Evolutionary conservation across 495 filamentous ascomycete species (phyloP).

Genomic region (Penicillium antarcticum): DNA sequence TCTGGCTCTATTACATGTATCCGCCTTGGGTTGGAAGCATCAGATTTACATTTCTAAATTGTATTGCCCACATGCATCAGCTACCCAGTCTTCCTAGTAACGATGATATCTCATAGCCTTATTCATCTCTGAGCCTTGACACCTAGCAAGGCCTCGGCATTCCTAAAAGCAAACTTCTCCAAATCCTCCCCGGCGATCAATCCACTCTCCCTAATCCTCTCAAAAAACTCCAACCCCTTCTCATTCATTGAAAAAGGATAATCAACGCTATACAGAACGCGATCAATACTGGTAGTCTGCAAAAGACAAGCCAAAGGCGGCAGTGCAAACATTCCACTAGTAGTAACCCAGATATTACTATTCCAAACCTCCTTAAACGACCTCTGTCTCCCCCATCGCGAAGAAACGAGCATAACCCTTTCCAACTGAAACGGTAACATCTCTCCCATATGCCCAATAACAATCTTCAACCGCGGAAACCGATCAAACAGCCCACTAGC

Average conservation of each 20-base stretch:
- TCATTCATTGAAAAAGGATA: conserved; percentile 54
- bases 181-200: conserved; percentile 48
- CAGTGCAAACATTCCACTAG: conserved; percentile 29
- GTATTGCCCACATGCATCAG: too few species aligned
- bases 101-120: too few species aligned
- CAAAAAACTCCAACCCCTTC: conserved; percentile 41
- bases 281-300: conserved; percentile 44
- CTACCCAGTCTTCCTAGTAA: too few species aligned
- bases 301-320: conserved; percentile 39
- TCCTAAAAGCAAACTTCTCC: conserved; percentile 51
- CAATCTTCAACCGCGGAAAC: conserved; percentile 41
- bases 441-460: conserved; percentile 47
- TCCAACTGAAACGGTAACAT: conserved; percentile 43
- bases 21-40: too few species aligned
- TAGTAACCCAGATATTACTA: conserved; percentile 39
- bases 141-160: conserved; percentile 52
- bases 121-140: conserved; percentile 19
- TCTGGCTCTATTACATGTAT: too few species aligned
- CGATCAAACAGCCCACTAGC: conserved; percentile 48
- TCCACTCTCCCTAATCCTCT: conserved; percentile 48
- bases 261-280: conserved; percentile 56
- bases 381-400: conserved; percentile 22
- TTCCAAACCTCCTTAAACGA: conserved; percentile 37
- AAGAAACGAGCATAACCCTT: conserved; percentile 24
- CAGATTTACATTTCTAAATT: too few species aligned